Base-by-base conservation (phyloP, 2,329 filamentous ascomycete genomes). In the Fusarium veterinarium region DNA sequence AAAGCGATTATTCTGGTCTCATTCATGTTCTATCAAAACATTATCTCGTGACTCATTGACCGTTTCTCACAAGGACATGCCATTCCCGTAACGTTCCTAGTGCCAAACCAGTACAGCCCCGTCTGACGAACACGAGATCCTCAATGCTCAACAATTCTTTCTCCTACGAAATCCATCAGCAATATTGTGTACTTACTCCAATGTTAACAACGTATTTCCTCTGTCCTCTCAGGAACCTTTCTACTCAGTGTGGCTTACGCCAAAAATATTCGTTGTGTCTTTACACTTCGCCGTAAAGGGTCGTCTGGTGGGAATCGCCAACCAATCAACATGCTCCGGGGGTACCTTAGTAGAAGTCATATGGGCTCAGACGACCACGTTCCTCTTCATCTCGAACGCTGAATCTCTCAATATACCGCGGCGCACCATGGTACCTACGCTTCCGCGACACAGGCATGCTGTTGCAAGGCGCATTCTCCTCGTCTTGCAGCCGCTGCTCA, bases 121-220 rank as follows among this genome's bases (percentile, higher is more conserved):
- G 19, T 49, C n/a, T 49, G 20, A 13, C 16, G 16, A 33, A 33
- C 2, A 9, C 14, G 4, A 6, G 0, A 0, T 31, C 14, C 28
- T 9, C 20, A 4, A 31, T 12, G 45, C 14, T 48, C 28, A 48
- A 8, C 3, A 11, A 33, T 13, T 13, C 8, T 13, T 9, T 5
- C 5, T 33, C 16, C 30, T 23, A 13, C 14, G 23, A 23, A 5
- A 23, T 1, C 0, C 3, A 6, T 19, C 1, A 23, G 3, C 10
- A 49, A 33, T 13, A 49, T 33, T 5, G 4, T 23, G 6, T 13
- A 17, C 28, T 31, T 13, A 23, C 10, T 13, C 30, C 7, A 17
- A 13, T 10, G 10, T 7, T 13, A 12, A 17, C 4, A 20, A 5
- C 2, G 3, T 0, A 9, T 46, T 8, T n/a, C 20, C 5, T 6